Evolutionary conservation across 371 early-diverging fungal species (phyloP).

Genomic region (Rhizomucor miehei): DNA sequence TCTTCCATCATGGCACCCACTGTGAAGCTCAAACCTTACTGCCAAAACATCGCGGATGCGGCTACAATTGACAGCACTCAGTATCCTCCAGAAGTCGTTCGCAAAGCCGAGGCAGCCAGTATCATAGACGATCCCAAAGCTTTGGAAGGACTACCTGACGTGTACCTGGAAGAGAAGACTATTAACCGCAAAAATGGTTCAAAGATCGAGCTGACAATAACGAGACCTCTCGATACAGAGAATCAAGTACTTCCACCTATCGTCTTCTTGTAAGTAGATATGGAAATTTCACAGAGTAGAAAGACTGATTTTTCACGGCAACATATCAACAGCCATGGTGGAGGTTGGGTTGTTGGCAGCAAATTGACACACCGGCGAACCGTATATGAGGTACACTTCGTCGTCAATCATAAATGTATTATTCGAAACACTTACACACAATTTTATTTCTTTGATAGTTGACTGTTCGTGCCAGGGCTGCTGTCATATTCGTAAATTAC

Average conservation of each 20-base stretch:
- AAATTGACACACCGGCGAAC: conserved; percentile 5
- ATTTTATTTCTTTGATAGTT: conserved; percentile 1
- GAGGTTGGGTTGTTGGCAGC: conserved; percentile 17
- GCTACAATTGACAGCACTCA: no score
- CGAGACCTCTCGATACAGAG: conserved; percentile 9
- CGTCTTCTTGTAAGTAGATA: conserved; percentile 11
- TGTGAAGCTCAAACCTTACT: conserved; percentile 1
- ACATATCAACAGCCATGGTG: conserved; percentile 15
- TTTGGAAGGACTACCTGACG: not conserved
- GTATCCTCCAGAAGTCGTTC: no score
- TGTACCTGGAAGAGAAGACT: not conserved
- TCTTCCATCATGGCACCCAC: not conserved
- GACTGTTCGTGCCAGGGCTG: conserved; percentile 2
- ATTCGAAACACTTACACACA: no score
- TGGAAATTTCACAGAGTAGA: no score
- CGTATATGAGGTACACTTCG: conserved; percentile 8
- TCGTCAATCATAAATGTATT: no score
- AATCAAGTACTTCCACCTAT: conserved; percentile 5
- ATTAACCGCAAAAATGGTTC: not conserved
- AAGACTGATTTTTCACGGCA: not conserved
- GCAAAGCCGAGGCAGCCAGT: no score
- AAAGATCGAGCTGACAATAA: not conserved
- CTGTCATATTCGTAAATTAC: conserved; percentile 13
- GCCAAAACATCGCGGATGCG: not conserved
- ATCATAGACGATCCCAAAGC: no score